phyloP scores from a whole-genome alignment of 371 early-diverging fungal species.

The Conidiobolus incongruus region DNA sequence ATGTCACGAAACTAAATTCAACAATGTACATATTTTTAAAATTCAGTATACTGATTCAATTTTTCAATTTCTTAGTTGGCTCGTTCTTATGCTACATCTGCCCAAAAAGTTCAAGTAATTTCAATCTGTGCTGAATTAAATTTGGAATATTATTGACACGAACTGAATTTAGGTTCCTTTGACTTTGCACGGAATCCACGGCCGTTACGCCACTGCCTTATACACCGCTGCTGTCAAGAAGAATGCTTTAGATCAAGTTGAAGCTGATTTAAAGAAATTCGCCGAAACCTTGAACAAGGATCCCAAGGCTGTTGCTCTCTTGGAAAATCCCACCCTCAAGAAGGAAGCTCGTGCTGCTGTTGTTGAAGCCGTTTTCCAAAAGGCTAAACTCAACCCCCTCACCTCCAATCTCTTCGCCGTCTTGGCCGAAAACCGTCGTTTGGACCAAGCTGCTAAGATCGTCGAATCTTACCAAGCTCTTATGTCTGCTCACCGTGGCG shows the following conservation, averaged over 20 bases:
- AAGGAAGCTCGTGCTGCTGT: conserved; percentile 51
- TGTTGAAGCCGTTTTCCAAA: conserved; percentile 31
- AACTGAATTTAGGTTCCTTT: conserved; percentile 37
- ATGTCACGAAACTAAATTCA: too few species aligned
- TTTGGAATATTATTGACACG: background rate
- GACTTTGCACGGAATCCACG: conserved; percentile 79
- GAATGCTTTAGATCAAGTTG: conserved; percentile 62
- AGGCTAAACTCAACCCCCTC: conserved; percentile 44
- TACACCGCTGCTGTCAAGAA: conserved; percentile 82
- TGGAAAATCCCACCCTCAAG: conserved; percentile 75
- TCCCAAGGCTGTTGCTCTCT: conserved; percentile 34
- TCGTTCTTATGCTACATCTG: conserved; percentile 29
- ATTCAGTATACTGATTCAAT: background rate
- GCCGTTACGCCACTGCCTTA: conserved; percentile 93
- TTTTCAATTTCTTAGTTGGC: conserved; percentile 14
- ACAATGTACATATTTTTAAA: too few species aligned
- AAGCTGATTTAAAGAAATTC: conserved; percentile 58
- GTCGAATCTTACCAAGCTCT: conserved; percentile 53
- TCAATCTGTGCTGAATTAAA: background rate
- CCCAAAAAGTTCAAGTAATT: conserved; percentile 19
- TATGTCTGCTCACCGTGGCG: conserved; percentile 83
- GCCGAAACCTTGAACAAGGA: conserved; percentile 44
- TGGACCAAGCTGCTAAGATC: conserved; percentile 63
- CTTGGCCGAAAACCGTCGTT: conserved; percentile 84
- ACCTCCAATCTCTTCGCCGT: conserved; percentile 78